Evolutionary conservation across 2,329 filamentous ascomycete species (phyloP), one percentile per base, ranked within the genome.

Genomic region (Microdochium trichocladiopsis): DNA sequence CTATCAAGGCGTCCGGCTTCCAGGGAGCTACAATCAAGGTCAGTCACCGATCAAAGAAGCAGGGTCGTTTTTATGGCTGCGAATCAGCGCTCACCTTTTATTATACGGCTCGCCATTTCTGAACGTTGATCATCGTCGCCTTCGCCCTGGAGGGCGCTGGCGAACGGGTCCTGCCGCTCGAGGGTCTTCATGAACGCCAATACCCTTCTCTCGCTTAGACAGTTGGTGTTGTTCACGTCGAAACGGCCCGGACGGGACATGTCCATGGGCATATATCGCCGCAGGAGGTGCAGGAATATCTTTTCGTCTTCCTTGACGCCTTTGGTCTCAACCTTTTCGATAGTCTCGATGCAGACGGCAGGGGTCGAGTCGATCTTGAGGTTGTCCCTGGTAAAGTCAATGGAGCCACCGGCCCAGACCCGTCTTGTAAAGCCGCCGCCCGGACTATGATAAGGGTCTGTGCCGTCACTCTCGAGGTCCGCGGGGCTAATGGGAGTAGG

Each of bases 381-480:
- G 21, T 16, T 54, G 56, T 3, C 60, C 61, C 5, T 28, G 54
- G 18, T 69, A 67, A 88, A 88, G 1, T 64, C 64, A 9, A 96
- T 69, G 41, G 78, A 77, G 0, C 93, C 94, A 28, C 92, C 91
- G 14, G 89, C 90, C 94, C 94, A 99, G 73, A 99, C 83, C 18
- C 94, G 84, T 22, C 88, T 80, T 50, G 77, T 77, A 65, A 88
- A 96, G 1, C 84, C 83, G 3, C 66, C 65, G 2, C 87, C 89
- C 0, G 93, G 93, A 23, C 77, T 84, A 64, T 96, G 90, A 51
- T 86, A 75, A 4, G 81, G 74, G 66, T 97, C 93, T 1, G 92
- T 95, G 53, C 94, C 93, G 71, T 99, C 94, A 1, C 83, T 74
- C 18, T 90, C 78, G 45, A 97, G 79, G 31, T 74, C 60, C 8